A percentile compares a stretch with the other conserved stretches of the same genome.
These are phyloP conservation scores for Boletus reticuloceps DNA, from an alignment of 768 basidiomycete genomes.

Conservation along the genomic window DNA sequence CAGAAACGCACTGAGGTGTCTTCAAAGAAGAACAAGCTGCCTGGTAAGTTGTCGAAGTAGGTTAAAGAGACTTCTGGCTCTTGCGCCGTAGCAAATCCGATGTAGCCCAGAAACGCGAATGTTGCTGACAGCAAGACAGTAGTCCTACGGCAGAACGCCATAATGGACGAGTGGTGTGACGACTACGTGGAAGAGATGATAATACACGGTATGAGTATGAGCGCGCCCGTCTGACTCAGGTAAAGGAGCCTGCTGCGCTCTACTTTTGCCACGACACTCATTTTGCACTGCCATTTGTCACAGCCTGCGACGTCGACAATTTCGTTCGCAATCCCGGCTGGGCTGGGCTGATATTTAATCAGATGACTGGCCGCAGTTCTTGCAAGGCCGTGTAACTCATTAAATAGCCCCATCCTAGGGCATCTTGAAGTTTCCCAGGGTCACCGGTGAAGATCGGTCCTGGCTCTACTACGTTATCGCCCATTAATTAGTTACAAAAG, in stretches of 20 bases:
- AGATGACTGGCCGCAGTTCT: too few relatives aligned
- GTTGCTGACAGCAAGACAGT: slow-evolving; percentile 26
- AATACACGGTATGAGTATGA: neutral
- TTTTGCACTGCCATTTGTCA: too few relatives aligned
- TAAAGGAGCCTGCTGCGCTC: slow-evolving; percentile 1
- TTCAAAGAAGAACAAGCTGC: slow-evolving; percentile 86
- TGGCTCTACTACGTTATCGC: too few relatives aligned
- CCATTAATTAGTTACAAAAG: too few relatives aligned
- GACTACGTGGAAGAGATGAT: neutral
- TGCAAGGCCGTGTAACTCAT: too few relatives aligned
- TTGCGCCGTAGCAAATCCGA: slow-evolving; percentile 34
- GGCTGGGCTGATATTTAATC: too few relatives aligned
- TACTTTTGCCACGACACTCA: slow-evolving; percentile 15
- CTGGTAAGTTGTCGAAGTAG: slow-evolving; percentile 70
- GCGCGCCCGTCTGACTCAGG: neutral
- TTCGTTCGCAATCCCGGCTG: too few relatives aligned
- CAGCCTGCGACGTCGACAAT: too few relatives aligned
- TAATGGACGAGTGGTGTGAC: slow-evolving; percentile 15
- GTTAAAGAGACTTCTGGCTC: slow-evolving; percentile 48
- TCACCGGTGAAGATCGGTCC: too few relatives aligned
- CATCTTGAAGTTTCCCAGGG: too few relatives aligned
- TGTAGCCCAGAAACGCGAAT: slow-evolving; percentile 21
- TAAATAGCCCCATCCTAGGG: too few relatives aligned
- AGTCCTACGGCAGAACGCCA: slow-evolving; percentile 29
- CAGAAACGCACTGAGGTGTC: slow-evolving; percentile 74